Percentiles rank a stretch among this genome's conserved stretches.
These are phyloP conservation scores for Margaritispora aquatica DNA, from an alignment of 495 filamentous ascomycete genomes.

Conservation along the genomic window DNA sequence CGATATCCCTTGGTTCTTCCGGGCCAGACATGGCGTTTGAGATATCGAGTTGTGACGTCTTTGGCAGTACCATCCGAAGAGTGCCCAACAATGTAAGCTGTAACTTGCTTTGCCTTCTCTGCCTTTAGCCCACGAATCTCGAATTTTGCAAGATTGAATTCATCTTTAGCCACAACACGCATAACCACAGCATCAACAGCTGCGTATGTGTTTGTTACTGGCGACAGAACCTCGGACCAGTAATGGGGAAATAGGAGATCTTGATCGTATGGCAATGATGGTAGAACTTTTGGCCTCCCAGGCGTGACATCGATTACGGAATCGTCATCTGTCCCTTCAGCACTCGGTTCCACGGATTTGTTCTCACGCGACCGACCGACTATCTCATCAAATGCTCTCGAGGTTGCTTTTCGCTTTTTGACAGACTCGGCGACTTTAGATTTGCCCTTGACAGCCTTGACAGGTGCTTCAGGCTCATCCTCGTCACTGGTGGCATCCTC, in stretches of 20 bases:
- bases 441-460: constrained; percentile 6
- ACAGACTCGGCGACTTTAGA: not conserved
- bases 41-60: constrained; percentile 90
- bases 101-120: constrained; percentile 80
- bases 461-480: no score
- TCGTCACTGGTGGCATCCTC: constrained; percentile 3
- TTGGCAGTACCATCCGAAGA: constrained; percentile 84
- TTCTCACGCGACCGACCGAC: constrained; percentile 11
- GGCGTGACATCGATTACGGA: constrained; percentile 40
- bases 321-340: constrained; percentile 22
- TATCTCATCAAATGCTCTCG: not conserved
- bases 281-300: constrained; percentile 24
- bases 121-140: constrained; percentile 78
- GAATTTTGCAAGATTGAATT: constrained; percentile 67
- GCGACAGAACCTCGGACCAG: constrained; percentile 86
- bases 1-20: constrained; percentile 87
- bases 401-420: not conserved
- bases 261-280: constrained; percentile 24
- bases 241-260: constrained; percentile 58
- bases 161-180: constrained; percentile 58
- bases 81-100: constrained; percentile 86
- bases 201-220: constrained; percentile 68
- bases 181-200: constrained; percentile 71
- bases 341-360: constrained; percentile 31
- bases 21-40: constrained; percentile 76